phyloP scores from a whole-genome alignment of 2,329 filamentous ascomycete genomes.

The Pseudogymnoascus sp. region DNA sequence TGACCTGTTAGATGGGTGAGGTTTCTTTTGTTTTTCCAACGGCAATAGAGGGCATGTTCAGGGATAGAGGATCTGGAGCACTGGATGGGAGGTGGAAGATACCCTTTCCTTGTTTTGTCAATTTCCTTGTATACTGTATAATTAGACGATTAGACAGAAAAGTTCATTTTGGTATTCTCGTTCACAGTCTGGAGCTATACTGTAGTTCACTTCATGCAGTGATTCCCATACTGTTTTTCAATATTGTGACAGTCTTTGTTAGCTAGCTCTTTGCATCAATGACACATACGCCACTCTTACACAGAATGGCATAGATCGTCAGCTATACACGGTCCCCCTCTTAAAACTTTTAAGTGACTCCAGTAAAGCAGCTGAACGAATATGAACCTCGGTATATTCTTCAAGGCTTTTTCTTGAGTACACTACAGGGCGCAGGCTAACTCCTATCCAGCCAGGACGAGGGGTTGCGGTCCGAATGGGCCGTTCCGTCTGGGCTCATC shows the following conservation, averaged over 20 bases:
- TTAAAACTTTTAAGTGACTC: too few relatives aligned
- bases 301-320: too few relatives aligned
- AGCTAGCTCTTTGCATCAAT: too few relatives aligned
- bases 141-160: not conserved
- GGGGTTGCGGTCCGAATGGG: not conserved
- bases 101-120: constrained; percentile 8
- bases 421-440: not conserved
- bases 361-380: not conserved
- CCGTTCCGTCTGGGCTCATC: not conserved
- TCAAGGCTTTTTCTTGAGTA: not conserved
- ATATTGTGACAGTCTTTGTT: not conserved
- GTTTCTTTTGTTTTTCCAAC: not conserved
- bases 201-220: not conserved
- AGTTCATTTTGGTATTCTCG: not conserved
- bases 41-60: constrained; percentile 7
- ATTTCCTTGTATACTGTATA: not conserved
- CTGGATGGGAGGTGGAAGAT: constrained; percentile 8
- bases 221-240: too few relatives aligned
- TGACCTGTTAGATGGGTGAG: constrained; percentile 23
- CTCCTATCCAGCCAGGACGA: not conserved
- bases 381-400: not conserved
- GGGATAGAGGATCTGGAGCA: constrained; percentile 8
- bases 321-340: too few relatives aligned
- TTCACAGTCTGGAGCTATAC: not conserved
- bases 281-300: too few relatives aligned